Conservation (phyloP, 139 green algal genomes). For the Picochlorum costavermella region DNA sequence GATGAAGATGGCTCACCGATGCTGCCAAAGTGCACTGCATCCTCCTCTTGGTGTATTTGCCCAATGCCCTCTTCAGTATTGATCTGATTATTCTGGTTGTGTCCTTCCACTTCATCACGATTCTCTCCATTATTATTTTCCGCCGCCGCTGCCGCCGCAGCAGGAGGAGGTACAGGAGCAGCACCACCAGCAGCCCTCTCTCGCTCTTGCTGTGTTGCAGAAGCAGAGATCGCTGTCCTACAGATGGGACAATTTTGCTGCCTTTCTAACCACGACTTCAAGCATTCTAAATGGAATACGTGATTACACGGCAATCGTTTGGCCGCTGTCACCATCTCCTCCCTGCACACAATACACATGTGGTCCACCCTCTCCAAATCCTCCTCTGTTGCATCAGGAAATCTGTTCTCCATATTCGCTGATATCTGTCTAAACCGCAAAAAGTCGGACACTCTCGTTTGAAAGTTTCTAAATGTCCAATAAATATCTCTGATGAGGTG, state of each 20-base stretch:
- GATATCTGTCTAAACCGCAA: slow-evolving; percentile 79
- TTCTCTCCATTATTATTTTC: too few species aligned
- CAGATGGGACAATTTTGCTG: slow-evolving; percentile 97
- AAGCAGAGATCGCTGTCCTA: slow-evolving; percentile 58
- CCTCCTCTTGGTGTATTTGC: too few species aligned
- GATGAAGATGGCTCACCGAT: too few species aligned
- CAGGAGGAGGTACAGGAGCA: background rate
- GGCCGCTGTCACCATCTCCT: slow-evolving; percentile 74
- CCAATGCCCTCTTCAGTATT: too few species aligned
- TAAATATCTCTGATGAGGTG: slow-evolving; percentile 96
- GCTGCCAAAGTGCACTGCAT: too few species aligned
- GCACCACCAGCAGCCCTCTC: background rate
- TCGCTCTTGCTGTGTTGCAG: background rate
- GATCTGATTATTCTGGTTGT: too few species aligned
- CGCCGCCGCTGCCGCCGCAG: background rate
- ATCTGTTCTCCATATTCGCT: slow-evolving; percentile 84
- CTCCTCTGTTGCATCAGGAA: slow-evolving; percentile 76
- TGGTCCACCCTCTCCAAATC: slow-evolving; percentile 79
- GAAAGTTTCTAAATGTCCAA: slow-evolving; percentile 92
- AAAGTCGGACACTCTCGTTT: slow-evolving; percentile 80
- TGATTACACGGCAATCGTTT: slow-evolving; percentile 93
- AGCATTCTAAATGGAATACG: slow-evolving; percentile 93
- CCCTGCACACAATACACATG: slow-evolving; percentile 96
- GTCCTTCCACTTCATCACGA: too few species aligned
- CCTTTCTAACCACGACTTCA: slow-evolving; percentile 94